Conservation (phyloP, 23 red algal genomes). For the Agarophyton chilense region DNA sequence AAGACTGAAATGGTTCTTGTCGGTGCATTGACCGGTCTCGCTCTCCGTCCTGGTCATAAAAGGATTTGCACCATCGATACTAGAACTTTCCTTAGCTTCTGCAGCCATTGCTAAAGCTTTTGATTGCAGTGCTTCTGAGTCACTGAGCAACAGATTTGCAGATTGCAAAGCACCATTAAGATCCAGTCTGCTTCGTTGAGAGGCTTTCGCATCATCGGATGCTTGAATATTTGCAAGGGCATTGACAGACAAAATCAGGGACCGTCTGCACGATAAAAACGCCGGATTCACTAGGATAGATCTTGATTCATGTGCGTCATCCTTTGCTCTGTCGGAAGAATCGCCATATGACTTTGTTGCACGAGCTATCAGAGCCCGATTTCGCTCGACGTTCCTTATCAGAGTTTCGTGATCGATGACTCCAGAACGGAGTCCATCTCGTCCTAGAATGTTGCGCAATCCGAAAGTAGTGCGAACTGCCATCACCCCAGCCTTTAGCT, state of each 20-base stretch:
- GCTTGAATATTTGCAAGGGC: neutral
- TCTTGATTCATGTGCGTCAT: neutral
- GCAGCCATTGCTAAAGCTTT: slow-evolving; percentile 55
- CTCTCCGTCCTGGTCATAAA: neutral
- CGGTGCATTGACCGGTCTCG: neutral
- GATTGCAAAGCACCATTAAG: slow-evolving; percentile 7
- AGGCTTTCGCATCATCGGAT: neutral
- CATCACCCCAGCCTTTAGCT: slow-evolving; percentile 52
- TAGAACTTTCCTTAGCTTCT: slow-evolving; percentile 14
- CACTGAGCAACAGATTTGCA: neutral
- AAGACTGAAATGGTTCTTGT: neutral
- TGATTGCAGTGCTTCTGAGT: slow-evolving; percentile 46
- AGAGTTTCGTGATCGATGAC: slow-evolving; percentile 13
- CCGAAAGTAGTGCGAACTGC: slow-evolving; percentile 57
- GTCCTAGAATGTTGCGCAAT: slow-evolving; percentile 32
- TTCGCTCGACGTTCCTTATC: slow-evolving; percentile 51
- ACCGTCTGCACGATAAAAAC: slow-evolving; percentile 9
- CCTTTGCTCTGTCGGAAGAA: neutral
- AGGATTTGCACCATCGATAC: slow-evolving; percentile 21
- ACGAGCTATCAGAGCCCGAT: slow-evolving; percentile 39
- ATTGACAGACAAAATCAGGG: slow-evolving; percentile 36
- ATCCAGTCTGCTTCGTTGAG: neutral
- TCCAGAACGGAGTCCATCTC: neutral
- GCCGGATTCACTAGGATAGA: neutral
- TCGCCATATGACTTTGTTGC: neutral